phyloP scores from a whole-genome alignment of 768 basidiomycete genomes.

The Antrodiella citrinella region DNA sequence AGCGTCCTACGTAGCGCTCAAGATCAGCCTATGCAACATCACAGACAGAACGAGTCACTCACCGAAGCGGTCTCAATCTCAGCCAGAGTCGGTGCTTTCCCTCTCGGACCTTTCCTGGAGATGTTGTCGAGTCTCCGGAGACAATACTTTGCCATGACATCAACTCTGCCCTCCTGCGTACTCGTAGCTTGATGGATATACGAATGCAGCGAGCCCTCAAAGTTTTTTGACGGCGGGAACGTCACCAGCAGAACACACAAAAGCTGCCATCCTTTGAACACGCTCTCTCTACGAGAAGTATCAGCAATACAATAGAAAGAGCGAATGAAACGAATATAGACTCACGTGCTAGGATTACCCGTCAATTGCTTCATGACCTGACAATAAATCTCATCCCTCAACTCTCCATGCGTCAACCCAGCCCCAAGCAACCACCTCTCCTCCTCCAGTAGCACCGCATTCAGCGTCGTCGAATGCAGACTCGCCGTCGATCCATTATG shows the following conservation, averaged over 20 bases:
- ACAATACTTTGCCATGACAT: conserved; percentile 88
- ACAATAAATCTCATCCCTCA: conserved; percentile 91
- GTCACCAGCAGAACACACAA: conserved; percentile 85
- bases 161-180: conserved; percentile 68
- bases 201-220: conserved; percentile 74
- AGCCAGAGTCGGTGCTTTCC: conserved; percentile 69
- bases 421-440: conserved; percentile 80
- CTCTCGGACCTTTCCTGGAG: conserved; percentile 77
- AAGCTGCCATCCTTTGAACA: conserved; percentile 90
- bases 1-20: conserved; percentile 63
- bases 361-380: conserved; percentile 90
- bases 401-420: conserved; percentile 71
- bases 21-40: conserved; percentile 6
- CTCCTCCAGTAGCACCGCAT: conserved; percentile 59
- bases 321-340: conserved; percentile 10
- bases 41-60: conserved; percentile 17
- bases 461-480: conserved; percentile 11
- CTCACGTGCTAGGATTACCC: conserved; percentile 72
- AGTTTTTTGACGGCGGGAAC: conserved; percentile 91
- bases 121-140: conserved; percentile 68
- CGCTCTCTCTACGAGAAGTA: conserved; percentile 51
- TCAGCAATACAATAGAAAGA: not conserved
- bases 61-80: conserved; percentile 93
- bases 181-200: conserved; percentile 68
- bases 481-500: conserved; percentile 37